phyloP scores from a whole-genome alignment of 2,329 filamentous ascomycete genomes.

The Colletotrichum sp. region DNA sequence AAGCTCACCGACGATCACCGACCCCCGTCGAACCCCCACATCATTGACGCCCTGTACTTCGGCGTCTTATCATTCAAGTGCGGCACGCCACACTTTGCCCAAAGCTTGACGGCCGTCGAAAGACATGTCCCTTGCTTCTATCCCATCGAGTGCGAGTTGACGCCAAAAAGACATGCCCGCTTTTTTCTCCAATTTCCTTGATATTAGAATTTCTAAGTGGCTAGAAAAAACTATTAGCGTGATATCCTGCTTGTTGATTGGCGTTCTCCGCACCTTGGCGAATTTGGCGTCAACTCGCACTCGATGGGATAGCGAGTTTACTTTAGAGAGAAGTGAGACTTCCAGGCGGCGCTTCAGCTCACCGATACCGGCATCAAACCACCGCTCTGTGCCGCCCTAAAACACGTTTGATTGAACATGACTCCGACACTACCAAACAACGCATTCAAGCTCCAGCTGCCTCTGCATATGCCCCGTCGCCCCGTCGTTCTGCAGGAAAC shows the following conservation, averaged over 20 bases:
- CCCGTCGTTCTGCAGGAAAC: conserved; percentile 7
- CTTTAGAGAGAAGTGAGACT: background rate
- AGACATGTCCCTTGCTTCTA: background rate
- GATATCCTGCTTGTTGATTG: too few relatives aligned
- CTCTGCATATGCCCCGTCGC: background rate
- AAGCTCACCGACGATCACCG: conserved; percentile 13
- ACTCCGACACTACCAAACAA: background rate
- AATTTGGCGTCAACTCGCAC: too few relatives aligned
- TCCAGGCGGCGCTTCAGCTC: background rate
- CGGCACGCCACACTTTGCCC: background rate
- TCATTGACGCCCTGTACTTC: background rate
- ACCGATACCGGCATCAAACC: conserved; percentile 10
- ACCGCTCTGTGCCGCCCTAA: background rate
- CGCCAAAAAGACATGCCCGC: too few relatives aligned
- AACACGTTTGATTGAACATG: background rate
- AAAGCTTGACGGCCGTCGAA: background rate
- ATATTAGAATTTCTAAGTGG: too few relatives aligned
- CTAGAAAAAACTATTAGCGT: too few relatives aligned
- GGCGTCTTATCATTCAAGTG: background rate
- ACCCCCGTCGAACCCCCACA: conserved; percentile 8
- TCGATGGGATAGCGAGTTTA: background rate
- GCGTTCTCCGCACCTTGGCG: too few relatives aligned
- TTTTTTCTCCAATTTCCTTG: too few relatives aligned
- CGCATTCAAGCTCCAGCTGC: background rate
- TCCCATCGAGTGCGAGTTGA: too few relatives aligned